Evolutionary conservation across 208 protist species (phyloP), one percentile per base, ranked within the genome.

Genomic region (Willaertia magna): DNA sequence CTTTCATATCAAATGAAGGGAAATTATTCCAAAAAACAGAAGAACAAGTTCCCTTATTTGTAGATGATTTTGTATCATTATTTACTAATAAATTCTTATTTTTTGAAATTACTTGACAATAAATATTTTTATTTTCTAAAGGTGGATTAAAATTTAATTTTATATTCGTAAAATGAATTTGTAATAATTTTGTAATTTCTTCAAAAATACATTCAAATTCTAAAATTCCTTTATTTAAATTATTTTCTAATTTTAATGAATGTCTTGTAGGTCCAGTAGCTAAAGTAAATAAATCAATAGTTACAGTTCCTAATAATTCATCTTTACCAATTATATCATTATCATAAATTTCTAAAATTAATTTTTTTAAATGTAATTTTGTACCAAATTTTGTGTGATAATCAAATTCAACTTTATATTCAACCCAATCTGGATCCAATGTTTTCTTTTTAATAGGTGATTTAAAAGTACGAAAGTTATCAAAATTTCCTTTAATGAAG

Each of bases 391-490:
- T 81, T 46, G 76, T 81, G 20, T 81, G n/a, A 81, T 81, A 81
- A 14, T 30, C 22, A 51, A 81, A 81, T 81, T 81, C 43, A 81
- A 51, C 30, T 4, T 9, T 81, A 51, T 40, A 81, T 7, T 42
- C 76, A 18, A 14, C 22, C 76, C 76, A 81, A 6, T 42, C n/a
- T 1, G 76, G 76, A 81, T 81, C 39, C 43, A 81, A 49, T 18
- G 76, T 81, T 18, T 81, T 81, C 11, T 46, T 51, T 26, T 51
- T 81, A 20, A 6, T 51, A 14, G 76, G 76, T 20, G 76, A 30
- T 51, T 81, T 81, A 39, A 81, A 81, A 18, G 76, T 81, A 30
- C 76, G 9, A 51, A 51, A 81, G 44, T 81, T 81, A 51, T 81
- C 76, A 81, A 81, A 81, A 14, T 81, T 51, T n/a, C 76, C 76